Evolutionary conservation across 805 yeast genomes (phyloP), one percentile per base, ranked within the genome.

Genomic region (Wickerhamiella lipophila): DNA sequence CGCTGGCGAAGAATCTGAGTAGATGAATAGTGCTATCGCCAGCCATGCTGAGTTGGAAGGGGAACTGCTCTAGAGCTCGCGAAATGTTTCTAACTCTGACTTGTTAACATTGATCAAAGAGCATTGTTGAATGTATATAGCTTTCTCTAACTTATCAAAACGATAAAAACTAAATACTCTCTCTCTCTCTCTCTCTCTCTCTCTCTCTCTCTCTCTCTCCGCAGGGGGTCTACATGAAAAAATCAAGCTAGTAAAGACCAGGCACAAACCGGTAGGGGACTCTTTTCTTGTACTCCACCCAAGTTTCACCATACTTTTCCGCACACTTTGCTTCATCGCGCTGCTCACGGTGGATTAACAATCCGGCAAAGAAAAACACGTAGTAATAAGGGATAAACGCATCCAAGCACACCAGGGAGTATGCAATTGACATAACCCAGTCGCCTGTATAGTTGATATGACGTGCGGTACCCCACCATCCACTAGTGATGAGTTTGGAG

Each of bases 361-460:
- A 73, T 3, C 78, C 69, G 0, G 83, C 89, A 67, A 92, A 92
- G 65, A 85, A 92, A 18, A 81, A 61, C 34, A 82, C 81, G 61
- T 85, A 92, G 66, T 83, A 92, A 61, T 89, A 92, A 0, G 97
- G 85, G 58, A 89, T 68, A 0, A 95, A 81, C 52, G 70, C 71
- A 56, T 79, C 75, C 9, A 95, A 95, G 1, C 96, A 85, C 8
- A 95, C 81, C 54, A 92, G 69, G 64, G 96, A 86, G 95, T 95
- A 89, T 41, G 94, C 78, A 69, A 83, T 72, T 0, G 96, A 85
- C 60, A 87, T 79, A 38, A 92, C 62, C 88, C 96, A 86, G 68
- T 92, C 98, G 39, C 98, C 98, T 51, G 88, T 74, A 65, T 92
- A 92, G 62, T 92, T 92, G 61, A 85, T 86, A 64, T 92, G 98